Percentiles rank a stretch among this genome's conserved stretches.
Evolutionary conservation across 2,329 filamentous ascomycete genomes (phyloP).

Genomic region (Trichoderma koningii): DNA sequence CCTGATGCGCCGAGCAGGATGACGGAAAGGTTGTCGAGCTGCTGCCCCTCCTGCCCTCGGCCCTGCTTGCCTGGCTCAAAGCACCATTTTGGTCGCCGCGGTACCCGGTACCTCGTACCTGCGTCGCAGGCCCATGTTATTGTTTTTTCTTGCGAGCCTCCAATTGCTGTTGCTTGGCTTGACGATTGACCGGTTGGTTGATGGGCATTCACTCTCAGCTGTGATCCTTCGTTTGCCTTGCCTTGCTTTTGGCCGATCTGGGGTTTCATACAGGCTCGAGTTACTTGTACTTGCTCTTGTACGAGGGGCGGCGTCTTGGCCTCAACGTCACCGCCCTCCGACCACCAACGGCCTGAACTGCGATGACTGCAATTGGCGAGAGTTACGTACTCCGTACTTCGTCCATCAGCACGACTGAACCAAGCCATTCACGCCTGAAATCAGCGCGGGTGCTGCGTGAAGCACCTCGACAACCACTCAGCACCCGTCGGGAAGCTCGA

Average conservation of each 20-base stretch:
- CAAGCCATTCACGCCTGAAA: conserved; percentile 5
- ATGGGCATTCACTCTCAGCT: no score
- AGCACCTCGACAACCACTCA: background rate
- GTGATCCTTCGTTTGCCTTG: background rate
- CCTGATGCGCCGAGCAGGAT: background rate
- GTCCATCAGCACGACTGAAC: background rate
- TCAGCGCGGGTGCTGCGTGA: background rate
- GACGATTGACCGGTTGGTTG: background rate
- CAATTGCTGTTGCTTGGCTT: background rate
- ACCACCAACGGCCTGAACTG: background rate
- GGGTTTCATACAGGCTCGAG: background rate
- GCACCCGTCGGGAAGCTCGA: background rate
- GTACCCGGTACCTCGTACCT: background rate
- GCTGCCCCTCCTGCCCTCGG: conserved; percentile 15
- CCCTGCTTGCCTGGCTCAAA: background rate
- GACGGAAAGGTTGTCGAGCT: conserved; percentile 1
- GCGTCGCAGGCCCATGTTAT: background rate
- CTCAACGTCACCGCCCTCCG: background rate
- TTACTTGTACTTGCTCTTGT: no score
- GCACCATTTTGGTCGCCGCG: background rate
- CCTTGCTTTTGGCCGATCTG: background rate
- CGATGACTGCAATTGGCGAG: background rate
- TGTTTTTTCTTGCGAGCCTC: background rate
- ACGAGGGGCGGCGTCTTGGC: background rate
- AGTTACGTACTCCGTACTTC: background rate